Evolutionary conservation across 345 rosid species (phyloP).

Genomic region (Corchorus olitorius): DNA sequence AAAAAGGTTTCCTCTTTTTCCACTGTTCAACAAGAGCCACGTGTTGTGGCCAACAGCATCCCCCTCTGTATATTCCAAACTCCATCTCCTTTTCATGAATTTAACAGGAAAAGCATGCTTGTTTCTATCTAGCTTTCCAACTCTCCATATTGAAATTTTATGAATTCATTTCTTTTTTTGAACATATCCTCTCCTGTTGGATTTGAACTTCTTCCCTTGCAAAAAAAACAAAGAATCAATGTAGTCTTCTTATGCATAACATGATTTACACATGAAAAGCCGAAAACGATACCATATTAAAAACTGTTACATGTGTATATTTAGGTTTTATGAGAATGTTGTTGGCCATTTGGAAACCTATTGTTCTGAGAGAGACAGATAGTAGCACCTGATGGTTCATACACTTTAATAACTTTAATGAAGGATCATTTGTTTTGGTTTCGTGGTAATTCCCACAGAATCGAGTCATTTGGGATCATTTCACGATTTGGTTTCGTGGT

Average conservation of each 20-base stretch:
- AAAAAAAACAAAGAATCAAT: neutral
- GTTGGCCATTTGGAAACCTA: neutral
- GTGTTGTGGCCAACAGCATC: neutral
- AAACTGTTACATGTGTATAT: neutral
- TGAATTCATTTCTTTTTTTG: neutral
- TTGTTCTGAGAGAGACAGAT: neutral
- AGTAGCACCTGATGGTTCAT: neutral
- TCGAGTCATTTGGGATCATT: neutral
- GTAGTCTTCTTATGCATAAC: neutral
- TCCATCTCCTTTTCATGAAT: neutral
- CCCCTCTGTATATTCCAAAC: neutral
- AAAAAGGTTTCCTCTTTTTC: neutral
- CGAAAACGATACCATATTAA: neutral
- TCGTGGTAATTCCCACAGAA: neutral
- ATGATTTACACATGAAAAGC: neutral
- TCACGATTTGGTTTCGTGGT: too few relatives aligned
- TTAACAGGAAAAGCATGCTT: neutral
- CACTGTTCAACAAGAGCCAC: slow-evolving; percentile 9
- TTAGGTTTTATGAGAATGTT: neutral
- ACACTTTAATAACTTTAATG: neutral
- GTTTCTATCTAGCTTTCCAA: neutral
- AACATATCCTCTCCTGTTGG: neutral
- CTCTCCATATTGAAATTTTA: neutral
- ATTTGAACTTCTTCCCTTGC: neutral
- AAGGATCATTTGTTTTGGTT: too few relatives aligned